These are phyloP conservation scores for Gentiana straminea DNA, from an alignment of 257 asterid species.

Conservation along the genomic window DNA sequence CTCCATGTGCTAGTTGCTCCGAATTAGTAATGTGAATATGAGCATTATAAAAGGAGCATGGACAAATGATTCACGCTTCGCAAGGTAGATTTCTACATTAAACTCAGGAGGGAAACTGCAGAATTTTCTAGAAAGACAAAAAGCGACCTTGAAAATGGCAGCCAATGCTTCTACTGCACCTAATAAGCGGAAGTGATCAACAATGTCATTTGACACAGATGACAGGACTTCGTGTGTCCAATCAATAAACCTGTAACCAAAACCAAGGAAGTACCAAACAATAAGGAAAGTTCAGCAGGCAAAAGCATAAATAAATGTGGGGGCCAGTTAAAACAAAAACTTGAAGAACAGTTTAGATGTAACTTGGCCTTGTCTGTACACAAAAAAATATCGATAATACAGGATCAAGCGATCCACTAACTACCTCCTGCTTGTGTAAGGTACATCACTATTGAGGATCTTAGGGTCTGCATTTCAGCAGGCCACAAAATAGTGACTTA, in stretches of 20 bases:
- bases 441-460: no score
- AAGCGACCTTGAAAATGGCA: constrained; percentile 47
- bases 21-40: neutral
- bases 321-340: neutral
- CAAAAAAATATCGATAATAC: no score
- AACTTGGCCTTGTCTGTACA: no score
- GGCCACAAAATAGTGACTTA: no score
- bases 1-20: neutral
- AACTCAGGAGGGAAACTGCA: neutral
- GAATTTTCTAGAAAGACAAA: no score
- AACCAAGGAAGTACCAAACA: constrained; percentile 5
- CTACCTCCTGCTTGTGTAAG: no score
- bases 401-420: no score
- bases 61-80: neutral
- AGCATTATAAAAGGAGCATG: neutral
- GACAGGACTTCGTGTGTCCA: constrained; percentile 71
- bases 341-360: no score
- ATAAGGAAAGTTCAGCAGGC: neutral
- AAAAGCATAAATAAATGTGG: neutral
- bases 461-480: no score
- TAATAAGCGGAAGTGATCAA: constrained; percentile 61
- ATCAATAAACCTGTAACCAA: constrained; percentile 64
- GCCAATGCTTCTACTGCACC: constrained; percentile 86
- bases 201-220: constrained; percentile 39
- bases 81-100: neutral